Evolutionary conservation across 768 basidiomycete genomes (phyloP).

Genomic region (Tylopilus sp.): DNA sequence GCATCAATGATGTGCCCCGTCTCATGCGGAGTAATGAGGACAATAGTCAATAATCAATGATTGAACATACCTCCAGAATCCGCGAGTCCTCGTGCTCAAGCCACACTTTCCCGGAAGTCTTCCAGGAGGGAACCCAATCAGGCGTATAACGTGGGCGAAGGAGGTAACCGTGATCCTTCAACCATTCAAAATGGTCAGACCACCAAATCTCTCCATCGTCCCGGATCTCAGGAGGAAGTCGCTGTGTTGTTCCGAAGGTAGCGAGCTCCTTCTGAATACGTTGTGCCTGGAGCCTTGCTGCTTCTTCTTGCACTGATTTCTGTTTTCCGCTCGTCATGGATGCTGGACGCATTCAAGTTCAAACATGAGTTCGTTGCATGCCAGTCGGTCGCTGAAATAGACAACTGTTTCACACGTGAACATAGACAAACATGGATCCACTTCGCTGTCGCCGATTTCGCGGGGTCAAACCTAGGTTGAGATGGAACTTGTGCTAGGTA

Average conservation of each 20-base stretch:
- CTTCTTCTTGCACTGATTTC: not conserved
- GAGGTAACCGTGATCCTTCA: slow-evolving; percentile 14
- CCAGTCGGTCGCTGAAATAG: not conserved
- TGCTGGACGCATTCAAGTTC: no score
- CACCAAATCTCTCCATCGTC: slow-evolving; percentile 6
- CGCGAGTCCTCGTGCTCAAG: slow-evolving; percentile 3
- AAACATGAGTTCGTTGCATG: not conserved
- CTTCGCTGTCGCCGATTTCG: not conserved
- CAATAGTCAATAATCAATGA: slow-evolving; percentile 2
- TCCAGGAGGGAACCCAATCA: slow-evolving; percentile 20
- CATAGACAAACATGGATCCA: not conserved
- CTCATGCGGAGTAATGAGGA: no score
- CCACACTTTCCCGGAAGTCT: not conserved
- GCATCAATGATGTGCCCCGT: no score
- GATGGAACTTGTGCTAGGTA: not conserved
- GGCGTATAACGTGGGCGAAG: slow-evolving; percentile 21
- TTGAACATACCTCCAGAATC: not conserved
- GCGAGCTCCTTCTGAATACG: slow-evolving; percentile 3
- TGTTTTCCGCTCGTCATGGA: slow-evolving; percentile 1
- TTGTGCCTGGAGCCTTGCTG: not conserved
- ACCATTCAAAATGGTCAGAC: slow-evolving; percentile 7
- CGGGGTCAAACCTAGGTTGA: not conserved
- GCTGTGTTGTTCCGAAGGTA: not conserved
- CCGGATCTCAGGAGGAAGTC: not conserved
- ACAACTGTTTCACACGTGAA: not conserved